Evolutionary conservation across 345 rosid species (phyloP).

Genomic region (Linum tenue): DNA sequence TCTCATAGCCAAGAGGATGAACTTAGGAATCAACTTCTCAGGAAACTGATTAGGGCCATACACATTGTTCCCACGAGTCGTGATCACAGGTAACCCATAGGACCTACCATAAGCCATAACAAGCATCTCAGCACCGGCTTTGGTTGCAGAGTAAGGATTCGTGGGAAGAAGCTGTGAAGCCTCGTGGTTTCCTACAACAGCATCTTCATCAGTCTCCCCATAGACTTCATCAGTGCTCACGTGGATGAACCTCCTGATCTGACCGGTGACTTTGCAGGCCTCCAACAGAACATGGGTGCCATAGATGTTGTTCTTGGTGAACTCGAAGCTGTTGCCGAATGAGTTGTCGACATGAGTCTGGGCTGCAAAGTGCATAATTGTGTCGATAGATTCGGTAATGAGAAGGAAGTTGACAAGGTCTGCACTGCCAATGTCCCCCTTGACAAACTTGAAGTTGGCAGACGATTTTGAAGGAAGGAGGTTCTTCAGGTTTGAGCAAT

Average conservation of each 20-base stretch:
- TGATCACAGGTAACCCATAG: conserved; percentile 8
- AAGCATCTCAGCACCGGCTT: conserved; percentile 11
- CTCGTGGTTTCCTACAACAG: conserved; percentile 10
- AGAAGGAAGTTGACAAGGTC: conserved; percentile 11
- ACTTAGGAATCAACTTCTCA: conserved; percentile 8
- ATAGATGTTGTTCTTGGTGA: conserved; percentile 11
- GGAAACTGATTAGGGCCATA: conserved; percentile 10
- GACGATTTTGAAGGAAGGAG: conserved; percentile 6
- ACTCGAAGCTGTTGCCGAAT: conserved; percentile 11
- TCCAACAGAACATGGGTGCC: conserved; percentile 11
- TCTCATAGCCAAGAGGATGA: conserved; percentile 4
- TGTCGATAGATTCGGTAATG: conserved; percentile 10
- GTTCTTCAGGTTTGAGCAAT: conserved; percentile 9
- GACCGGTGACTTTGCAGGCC: conserved; percentile 12
- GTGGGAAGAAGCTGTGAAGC: conserved; percentile 11
- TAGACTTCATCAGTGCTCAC: conserved; percentile 11
- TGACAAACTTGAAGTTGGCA: conserved; percentile 8
- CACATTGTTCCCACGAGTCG: conserved; percentile 11
- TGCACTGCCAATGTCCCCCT: conserved; percentile 12
- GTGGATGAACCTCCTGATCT: conserved; percentile 10
- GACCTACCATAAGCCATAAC: conserved; percentile 12
- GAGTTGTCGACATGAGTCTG: conserved; percentile 11
- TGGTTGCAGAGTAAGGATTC: conserved; percentile 8
- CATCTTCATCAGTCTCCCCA: conserved; percentile 11
- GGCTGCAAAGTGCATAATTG: conserved; percentile 13